Conservation (phyloP, 106 monocot species). For the Dioscorea zingiberensis region DNA sequence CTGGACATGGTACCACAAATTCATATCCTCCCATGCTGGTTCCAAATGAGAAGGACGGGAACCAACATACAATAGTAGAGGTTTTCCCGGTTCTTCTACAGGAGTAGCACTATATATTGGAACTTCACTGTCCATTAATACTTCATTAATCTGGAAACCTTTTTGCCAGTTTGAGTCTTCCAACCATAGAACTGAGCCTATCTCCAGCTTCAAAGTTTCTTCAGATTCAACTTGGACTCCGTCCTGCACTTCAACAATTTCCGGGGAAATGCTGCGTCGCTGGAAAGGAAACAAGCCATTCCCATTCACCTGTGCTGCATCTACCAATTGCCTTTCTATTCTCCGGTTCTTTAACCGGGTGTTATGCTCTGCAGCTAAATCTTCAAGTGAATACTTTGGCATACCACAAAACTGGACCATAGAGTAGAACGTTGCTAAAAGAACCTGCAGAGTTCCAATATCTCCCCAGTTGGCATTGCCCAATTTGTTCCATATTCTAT, state of each 20-base stretch:
- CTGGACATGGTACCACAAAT: conserved; percentile 95
- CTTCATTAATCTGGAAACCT: conserved; percentile 65
- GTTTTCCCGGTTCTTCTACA: conserved; percentile 53
- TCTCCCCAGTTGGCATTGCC: conserved; percentile 97
- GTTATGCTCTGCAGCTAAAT: conserved; percentile 58
- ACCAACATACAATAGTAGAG: conserved; percentile 65
- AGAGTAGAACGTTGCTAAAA: conserved; percentile 72
- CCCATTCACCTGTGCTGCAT: conserved; percentile 39
- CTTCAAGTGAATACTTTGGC: conserved; percentile 68
- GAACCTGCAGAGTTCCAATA: conserved; percentile 74
- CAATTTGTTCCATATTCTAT: conserved; percentile 85
- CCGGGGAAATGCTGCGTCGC: conserved; percentile 56
- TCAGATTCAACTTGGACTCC: conserved; percentile 39
- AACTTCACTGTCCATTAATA: conserved; percentile 47
- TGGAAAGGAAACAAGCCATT: conserved; percentile 61
- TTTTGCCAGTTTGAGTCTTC: conserved; percentile 59
- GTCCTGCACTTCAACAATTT: conserved; percentile 90
- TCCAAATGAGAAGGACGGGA: conserved; percentile 76
- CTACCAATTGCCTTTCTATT: conserved; percentile 63
- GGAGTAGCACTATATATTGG: conserved; percentile 55
- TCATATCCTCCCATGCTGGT: conserved; percentile 87
- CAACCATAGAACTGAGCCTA: conserved; percentile 73
- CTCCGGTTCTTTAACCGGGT: conserved; percentile 62
- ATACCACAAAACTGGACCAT: conserved; percentile 74
- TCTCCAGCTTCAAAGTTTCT: conserved; percentile 56